These are phyloP conservation scores for Furcasterigmium sp. DNA, from an alignment of 2,329 filamentous ascomycete genomes.

Conservation along the genomic window DNA sequence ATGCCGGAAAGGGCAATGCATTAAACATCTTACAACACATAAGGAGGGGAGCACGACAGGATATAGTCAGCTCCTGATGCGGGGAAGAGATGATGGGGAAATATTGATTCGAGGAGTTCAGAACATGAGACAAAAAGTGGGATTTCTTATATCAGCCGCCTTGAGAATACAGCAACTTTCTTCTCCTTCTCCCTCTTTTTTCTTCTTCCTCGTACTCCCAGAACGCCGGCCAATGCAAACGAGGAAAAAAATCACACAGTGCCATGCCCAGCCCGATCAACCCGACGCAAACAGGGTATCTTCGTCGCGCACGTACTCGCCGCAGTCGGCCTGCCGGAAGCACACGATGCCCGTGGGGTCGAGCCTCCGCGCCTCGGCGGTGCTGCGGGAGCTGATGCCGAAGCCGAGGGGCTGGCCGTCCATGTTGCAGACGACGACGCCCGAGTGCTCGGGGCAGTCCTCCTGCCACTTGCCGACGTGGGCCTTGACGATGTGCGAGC, in stretches of 20 bases:
- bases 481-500: conserved; percentile 73
- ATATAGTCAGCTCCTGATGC: not conserved
- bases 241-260: too few relatives aligned
- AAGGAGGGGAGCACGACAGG: not conserved
- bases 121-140: conserved; percentile 1
- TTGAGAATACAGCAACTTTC: too few relatives aligned
- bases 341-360: conserved; percentile 87
- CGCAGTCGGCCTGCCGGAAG: conserved; percentile 89
- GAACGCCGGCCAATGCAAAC: conserved; percentile 4
- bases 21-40: not conserved
- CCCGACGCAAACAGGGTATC: conserved; percentile 58
- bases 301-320: conserved; percentile 88
- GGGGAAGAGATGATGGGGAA: not conserved
- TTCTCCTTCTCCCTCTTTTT: too few relatives aligned
- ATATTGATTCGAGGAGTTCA: not conserved
- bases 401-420: conserved; percentile 92
- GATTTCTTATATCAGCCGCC: not conserved
- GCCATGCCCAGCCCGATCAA: conserved; percentile 24
- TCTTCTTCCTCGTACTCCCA: too few relatives aligned
- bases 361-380: conserved; percentile 73
- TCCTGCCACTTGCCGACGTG: conserved; percentile 78
- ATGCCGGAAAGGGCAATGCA: too few relatives aligned
- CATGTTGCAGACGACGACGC: conserved; percentile 86
- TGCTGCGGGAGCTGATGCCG: conserved; percentile 83
- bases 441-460: conserved; percentile 89